Evolutionary conservation across 305 asterid species (phyloP).

Genomic region (Fraxinus nigra): DNA sequence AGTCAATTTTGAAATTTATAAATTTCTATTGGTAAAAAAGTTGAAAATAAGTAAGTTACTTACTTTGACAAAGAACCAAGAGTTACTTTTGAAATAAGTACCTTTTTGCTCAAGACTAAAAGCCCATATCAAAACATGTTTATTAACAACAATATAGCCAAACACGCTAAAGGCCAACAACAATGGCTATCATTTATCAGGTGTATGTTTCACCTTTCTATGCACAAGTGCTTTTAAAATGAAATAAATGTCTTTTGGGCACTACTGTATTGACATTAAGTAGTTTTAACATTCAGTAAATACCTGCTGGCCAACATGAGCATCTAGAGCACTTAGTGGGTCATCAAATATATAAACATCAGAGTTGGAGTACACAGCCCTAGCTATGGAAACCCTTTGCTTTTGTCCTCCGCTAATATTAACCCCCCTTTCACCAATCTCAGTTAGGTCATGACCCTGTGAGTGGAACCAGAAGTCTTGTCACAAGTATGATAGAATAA

Average conservation of each 20-base stretch:
- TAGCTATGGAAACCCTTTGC: constrained; percentile 97
- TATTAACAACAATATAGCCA: not conserved
- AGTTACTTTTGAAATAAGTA: not conserved
- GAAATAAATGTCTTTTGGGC: not conserved
- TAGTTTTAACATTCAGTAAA: constrained; percentile 1
- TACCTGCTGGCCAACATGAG: constrained; percentile 97
- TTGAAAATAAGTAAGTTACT: not conserved
- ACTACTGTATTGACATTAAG: not conserved
- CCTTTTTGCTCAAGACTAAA: not conserved
- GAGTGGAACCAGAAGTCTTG: constrained; percentile 19
- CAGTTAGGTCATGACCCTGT: constrained; percentile 96
- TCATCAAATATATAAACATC: constrained; percentile 95
- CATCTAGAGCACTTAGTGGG: constrained; percentile 95
- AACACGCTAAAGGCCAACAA: not conserved
- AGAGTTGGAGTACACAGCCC: constrained; percentile 93
- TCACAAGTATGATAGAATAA: constrained; percentile 14
- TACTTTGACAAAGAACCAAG: not conserved
- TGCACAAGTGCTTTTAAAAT: not conserved
- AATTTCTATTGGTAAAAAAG: not conserved
- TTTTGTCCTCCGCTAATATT: constrained; percentile 99
- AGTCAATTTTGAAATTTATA: not conserved
- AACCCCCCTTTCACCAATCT: constrained; percentile 98
- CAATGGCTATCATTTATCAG: not conserved
- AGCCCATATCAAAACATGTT: not conserved
- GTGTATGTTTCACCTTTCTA: not conserved